Base-by-base conservation (phyloP, 2,329 filamentous ascomycete genomes). In the Ophiostoma himal-ulmi region DNA sequence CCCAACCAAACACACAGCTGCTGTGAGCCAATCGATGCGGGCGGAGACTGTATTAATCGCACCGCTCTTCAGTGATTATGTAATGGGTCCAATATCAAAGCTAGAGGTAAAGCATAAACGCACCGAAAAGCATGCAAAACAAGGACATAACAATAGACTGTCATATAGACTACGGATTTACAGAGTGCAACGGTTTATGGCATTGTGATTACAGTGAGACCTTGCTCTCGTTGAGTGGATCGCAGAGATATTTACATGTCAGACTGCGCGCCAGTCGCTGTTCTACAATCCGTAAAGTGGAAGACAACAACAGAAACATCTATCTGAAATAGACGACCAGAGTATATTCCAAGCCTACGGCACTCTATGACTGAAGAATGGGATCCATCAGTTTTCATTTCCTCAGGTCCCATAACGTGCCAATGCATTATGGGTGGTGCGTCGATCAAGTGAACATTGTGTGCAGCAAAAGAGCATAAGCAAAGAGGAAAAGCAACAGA, bases 1-100 rank as follows among this genome's bases (percentile, higher is more conserved):
- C 64, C 64, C 64, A 66, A 66, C 60, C 52, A 57, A 57, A 57
- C 52, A 57, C n/a, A 17, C 52, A 57, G 52, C 52, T 57, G 52
- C 17, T 17, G 52, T 57, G n/a, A 57, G 52, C 52, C 52, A 57
- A 57, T 57, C 52, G n/a, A 57, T 57, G 3, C 10, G 34, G 34
- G 60, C 60, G 60, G 60, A 64, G 60, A 26, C 48, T 22, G 20
- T 54, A 30, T 30, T 6, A 5, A 22, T 54, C 26, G 6, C n/a
- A 44, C 13, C 13, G 30, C 30, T 30, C 30, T 30, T 30, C 30
- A 30, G 30, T 17, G 41, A 20, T 48, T 48, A 48, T 48, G 17
- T 48, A 17, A 48, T 48, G 7, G 30, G n/a, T 8, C 6, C 5
- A 20, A 48, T 48, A 10, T 48, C 44, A 48, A 48, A 48, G 7